Evolutionary conservation across 2,329 filamentous ascomycete genomes (phyloP), one percentile per base, ranked within the genome.

Genomic region (Calonectria multiphialidica): DNA sequence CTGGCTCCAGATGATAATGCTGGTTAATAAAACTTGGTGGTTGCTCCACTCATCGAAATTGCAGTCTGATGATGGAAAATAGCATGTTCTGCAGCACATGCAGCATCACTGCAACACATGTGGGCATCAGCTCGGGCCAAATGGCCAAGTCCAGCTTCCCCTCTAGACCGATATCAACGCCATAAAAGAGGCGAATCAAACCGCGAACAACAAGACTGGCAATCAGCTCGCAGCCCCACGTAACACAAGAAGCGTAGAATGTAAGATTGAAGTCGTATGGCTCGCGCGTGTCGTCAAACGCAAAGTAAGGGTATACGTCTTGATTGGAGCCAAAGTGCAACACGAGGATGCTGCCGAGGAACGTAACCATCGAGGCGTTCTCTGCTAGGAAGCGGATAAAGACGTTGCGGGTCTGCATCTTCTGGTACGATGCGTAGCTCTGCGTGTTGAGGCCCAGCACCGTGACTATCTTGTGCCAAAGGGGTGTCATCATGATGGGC

Each of bases 71-170:
- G 77, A 93, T 93, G 55, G 90, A 91, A 83, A 93, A 93, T 68
- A 93, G 82, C 92, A 93, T 93, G 81, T 93, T 93, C 83, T 93
- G 92, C 82, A 93, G 80, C 63, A 93, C 92, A 77, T 93, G 92
- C 80, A 93, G 84, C 84, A 90, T 91, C 25, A 93, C 91, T 25
- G 90, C 90, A 23, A 92, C 89, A 67, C 90, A 90, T 3, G 92
- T 92, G 21, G 92, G 92, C 77, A 93, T 82, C 78, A 93, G 82
- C 84, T 93, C 92, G 2, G 92, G 91, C 90, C 91, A 93, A 68
- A 90, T 89, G 8, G 88, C 88, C 75, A 93, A 84, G 81, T 93
- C 92, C 72, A 90, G 84, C 82, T 90, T 91, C 30, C 90, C 92
- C 83, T 93, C 92, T 47, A 89, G 84, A 21, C 90, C 91, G 63